phyloP scores from a whole-genome alignment of 164 flowering plant genomes.

The Stephania japonica region DNA sequence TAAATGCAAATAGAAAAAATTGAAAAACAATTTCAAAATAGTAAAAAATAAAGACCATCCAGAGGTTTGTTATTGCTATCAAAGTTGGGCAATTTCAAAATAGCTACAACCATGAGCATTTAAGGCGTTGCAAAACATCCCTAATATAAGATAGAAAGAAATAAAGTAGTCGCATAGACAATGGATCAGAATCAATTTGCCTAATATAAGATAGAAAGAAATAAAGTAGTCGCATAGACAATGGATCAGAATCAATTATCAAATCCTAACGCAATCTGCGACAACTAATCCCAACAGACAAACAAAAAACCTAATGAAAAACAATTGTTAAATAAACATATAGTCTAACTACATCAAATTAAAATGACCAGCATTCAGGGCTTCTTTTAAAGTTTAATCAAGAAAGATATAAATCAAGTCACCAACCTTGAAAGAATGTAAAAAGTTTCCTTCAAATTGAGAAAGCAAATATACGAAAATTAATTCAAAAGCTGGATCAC shows the following conservation, averaged over 20 bases:
- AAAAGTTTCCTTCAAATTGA: not conserved
- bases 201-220: not conserved
- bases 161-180: not conserved
- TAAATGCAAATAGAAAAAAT: not conserved
- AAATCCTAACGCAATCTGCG: no score
- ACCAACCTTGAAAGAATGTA: not conserved
- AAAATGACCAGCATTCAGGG: not conserved
- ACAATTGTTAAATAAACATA: not conserved
- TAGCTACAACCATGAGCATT: not conserved
- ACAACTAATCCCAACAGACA: not conserved
- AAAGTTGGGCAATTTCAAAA: not conserved
- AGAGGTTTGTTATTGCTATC: not conserved
- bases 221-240: not conserved
- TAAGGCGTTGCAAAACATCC: not conserved
- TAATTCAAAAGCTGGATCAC: not conserved
- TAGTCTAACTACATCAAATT: not conserved
- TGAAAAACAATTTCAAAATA: not conserved
- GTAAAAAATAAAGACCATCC: no score
- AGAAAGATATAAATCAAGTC: not conserved
- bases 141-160: not conserved
- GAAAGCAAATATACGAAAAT: not conserved
- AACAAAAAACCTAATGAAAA: not conserved
- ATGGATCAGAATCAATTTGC: no score
- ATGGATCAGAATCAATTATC: no score
- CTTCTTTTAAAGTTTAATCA: not conserved